phyloP scores from a whole-genome alignment of 225 moss, liverwort and hornwort species.

The Marchantia paleacea region DNA sequence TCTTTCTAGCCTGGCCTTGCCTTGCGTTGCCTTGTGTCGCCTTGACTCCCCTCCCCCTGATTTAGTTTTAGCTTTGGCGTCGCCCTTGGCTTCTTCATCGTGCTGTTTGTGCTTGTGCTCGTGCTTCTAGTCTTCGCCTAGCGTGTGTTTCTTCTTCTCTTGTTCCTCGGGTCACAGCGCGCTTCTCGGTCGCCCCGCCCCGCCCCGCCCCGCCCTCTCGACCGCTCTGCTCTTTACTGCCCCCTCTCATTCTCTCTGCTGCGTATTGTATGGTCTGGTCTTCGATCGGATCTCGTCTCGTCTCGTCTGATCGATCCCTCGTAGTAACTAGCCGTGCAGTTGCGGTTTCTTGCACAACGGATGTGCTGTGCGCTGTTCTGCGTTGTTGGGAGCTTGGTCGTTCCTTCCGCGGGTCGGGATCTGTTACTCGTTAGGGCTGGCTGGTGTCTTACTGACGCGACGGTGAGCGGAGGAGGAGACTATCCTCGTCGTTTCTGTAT shows the following conservation, averaged over 20 bases:
- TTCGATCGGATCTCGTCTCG: constrained; percentile 7
- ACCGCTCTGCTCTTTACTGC: not conserved
- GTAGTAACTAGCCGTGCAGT: not conserved
- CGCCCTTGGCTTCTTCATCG: not conserved
- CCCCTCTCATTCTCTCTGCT: not conserved
- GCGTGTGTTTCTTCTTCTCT: not conserved
- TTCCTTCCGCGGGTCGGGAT: not conserved
- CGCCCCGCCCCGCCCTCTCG: not conserved
- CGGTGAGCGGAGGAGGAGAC: not conserved
- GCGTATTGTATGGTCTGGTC: not conserved
- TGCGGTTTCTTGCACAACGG: constrained; percentile 23
- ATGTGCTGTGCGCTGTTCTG: not conserved
- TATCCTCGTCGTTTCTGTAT: not conserved
- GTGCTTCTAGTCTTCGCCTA: not conserved
- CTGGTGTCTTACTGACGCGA: not conserved
- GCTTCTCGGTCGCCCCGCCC: not conserved
- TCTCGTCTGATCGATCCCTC: not conserved
- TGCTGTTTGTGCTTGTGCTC: not conserved
- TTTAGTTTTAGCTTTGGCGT: too few species aligned
- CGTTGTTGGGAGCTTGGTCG: not conserved
- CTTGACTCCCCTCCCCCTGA: too few species aligned
- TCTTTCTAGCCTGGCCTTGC: not conserved
- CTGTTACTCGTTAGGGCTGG: not conserved
- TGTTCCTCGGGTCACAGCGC: not conserved
- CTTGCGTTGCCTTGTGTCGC: not conserved